Conservation (phyloP, 352 stramenopile genomes). For the Thraustochytrium sp. region DNA sequence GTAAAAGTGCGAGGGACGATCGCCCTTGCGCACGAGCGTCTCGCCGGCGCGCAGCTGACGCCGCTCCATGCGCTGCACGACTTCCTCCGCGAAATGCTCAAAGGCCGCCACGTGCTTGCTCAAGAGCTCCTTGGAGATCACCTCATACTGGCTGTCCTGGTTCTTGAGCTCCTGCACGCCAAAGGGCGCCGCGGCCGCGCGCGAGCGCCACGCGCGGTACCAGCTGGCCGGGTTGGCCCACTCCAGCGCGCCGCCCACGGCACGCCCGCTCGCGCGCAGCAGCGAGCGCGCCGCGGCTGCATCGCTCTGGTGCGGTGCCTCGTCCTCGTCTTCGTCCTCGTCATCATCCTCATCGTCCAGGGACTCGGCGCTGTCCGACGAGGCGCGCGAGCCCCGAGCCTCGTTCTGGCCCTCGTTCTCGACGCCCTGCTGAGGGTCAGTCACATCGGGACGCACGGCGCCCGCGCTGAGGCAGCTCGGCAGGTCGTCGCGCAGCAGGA, state of each 20-base stretch:
- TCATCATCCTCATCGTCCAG: not conserved
- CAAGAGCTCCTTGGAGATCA: not conserved
- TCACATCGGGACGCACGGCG: not conserved
- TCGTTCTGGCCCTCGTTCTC: not conserved
- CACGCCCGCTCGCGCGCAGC: not conserved
- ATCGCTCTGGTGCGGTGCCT: not conserved
- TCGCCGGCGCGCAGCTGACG: constrained; percentile 1
- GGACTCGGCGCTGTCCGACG: too few relatives aligned
- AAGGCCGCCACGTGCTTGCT: constrained; percentile 18
- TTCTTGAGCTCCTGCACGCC: not conserved
- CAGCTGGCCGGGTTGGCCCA: not conserved
- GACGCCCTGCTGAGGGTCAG: not conserved
- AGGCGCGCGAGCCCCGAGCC: too few relatives aligned
- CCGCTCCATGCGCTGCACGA: constrained; percentile 1
- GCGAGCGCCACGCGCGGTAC: not conserved
- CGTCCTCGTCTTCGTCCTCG: not conserved
- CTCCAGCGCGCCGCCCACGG: not conserved
- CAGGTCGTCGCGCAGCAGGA: not conserved
- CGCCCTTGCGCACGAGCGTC: constrained; percentile 6
- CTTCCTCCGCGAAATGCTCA: not conserved
- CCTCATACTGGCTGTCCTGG: not conserved
- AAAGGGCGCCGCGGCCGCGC: not conserved
- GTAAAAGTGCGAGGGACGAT: constrained; percentile 3
- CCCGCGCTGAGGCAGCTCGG: not conserved
- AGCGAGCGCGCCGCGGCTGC: not conserved